Evolutionary conservation across 371 early-diverging fungal genomes (phyloP).

Genomic region (Capniomyces stellatus): DNA sequence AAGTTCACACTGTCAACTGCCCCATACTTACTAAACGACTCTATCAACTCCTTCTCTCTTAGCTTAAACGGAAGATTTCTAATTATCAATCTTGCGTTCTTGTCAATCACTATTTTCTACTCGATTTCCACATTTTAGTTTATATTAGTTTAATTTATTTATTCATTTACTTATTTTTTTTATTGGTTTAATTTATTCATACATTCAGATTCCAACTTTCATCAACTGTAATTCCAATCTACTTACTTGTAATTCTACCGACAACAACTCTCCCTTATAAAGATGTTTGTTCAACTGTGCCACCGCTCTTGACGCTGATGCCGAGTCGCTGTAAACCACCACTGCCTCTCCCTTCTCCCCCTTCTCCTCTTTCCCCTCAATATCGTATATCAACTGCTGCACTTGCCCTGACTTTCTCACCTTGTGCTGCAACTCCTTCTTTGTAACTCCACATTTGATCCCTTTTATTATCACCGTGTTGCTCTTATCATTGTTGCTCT

Average conservation of each 20-base stretch:
- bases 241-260: conserved; percentile 17
- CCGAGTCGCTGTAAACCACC: conserved; percentile 14
- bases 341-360: conserved; percentile 26
- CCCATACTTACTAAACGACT: conserved; percentile 36
- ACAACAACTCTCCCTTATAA: conserved; percentile 36
- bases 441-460: conserved; percentile 28
- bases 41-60: conserved; percentile 39
- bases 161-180: too few species aligned
- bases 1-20: conserved; percentile 42
- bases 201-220: too few species aligned
- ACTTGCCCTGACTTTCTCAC: conserved; percentile 42
- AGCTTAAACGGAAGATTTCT: conserved; percentile 76
- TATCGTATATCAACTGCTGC: conserved; percentile 25
- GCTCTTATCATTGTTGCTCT: conserved; percentile 4
- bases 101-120: conserved; percentile 10
- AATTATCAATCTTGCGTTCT: conserved; percentile 60
- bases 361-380: conserved; percentile 21
- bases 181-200: too few species aligned
- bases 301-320: conserved; percentile 30
- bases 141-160: too few species aligned
- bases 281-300: conserved; percentile 38
- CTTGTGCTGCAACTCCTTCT: conserved; percentile 49
- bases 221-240: too few species aligned
- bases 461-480: conserved; percentile 12
- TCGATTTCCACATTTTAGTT: neutral